These are phyloP conservation scores for Euptelea pleiosperma DNA, from an alignment of 164 flowering plant genomes.

Conservation along the genomic window DNA sequence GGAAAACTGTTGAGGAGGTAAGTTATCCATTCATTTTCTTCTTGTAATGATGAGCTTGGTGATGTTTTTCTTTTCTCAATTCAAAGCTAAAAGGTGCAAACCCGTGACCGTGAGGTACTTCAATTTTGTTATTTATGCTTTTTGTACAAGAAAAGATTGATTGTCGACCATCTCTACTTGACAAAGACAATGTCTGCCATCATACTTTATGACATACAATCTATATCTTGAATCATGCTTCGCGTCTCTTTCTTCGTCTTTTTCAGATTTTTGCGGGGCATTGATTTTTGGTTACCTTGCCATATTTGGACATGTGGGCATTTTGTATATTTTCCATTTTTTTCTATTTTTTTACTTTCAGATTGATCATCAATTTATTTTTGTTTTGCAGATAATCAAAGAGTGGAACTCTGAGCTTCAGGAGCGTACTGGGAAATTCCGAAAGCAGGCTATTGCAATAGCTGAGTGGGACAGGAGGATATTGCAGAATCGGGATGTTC, in stretches of 20 bases:
- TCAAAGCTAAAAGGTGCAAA: no score
- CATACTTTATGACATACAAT: no score
- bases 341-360: not conserved
- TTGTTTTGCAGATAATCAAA: conserved; percentile 67
- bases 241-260: no score
- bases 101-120: no score
- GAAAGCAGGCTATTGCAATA: conserved; percentile 88
- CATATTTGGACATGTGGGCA: no score
- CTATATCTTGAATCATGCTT: no score
- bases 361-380: not conserved
- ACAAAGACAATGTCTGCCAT: no score
- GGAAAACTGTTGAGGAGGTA: conserved; percentile 98
- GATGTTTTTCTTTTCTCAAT: not conserved
- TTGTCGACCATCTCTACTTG: no score
- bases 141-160: no score
- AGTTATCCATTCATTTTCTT: not conserved
- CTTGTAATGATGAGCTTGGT: not conserved
- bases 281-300: no score
- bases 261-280: no score
- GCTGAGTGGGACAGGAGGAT: conserved; percentile 98
- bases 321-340: not conserved
- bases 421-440: conserved; percentile 87
- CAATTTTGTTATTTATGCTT: no score
- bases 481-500: conserved; percentile 84
- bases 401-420: conserved; percentile 97